Evolutionary conservation across 139 green algal species (phyloP), one percentile per base, ranked within the genome.

Genomic region (Picochlorum sp.): DNA sequence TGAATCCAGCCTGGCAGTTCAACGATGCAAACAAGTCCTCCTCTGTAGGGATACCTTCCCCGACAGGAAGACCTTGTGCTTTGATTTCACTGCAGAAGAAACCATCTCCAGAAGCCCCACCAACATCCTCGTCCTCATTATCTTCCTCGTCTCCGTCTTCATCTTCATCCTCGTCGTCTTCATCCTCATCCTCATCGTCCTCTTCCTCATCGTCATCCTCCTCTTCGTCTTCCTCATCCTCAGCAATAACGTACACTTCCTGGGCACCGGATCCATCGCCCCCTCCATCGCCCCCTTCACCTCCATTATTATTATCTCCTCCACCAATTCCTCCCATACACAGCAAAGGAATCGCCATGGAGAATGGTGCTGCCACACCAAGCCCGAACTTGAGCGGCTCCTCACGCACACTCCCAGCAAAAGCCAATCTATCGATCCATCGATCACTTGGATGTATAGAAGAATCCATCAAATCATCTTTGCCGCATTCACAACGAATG

Each of bases 11-110:
- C 61, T 80, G 65, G 69, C 78, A 87, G 15, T 80, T 66, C 21
- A 88, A 69, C 18, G 59, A 61, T 0, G 79, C 77, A 63, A 86
- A 84, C 45, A 91, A 68, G 54, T 89, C 82, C 15, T 86, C 77
- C 65, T 81, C 55, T 2, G 72, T 81, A 45, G 83, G 83, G 38
- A 87, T 74, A 30, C 79, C 79, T 30, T 77, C 64, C 10, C 79
- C 82, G 4, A 67, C 70, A 4, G 74, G 73, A 52, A 90, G 70
- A 24, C 83, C 78, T 49, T 68, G 52, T 3, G 69, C 69, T 4
- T 41, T 26, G 3, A 88, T 60, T 20, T 79, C 74, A 21, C 70
- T 51, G 65, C 68, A 78, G 44, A 75, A 75, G 62, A 87, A 82
- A 16, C 50, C 70, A 44, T 63, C 62, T 4, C 51, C 50, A 24